These are phyloP conservation scores for Tarenaya hassleriana DNA, from an alignment of 345 rosid species.

Conservation along the genomic window DNA sequence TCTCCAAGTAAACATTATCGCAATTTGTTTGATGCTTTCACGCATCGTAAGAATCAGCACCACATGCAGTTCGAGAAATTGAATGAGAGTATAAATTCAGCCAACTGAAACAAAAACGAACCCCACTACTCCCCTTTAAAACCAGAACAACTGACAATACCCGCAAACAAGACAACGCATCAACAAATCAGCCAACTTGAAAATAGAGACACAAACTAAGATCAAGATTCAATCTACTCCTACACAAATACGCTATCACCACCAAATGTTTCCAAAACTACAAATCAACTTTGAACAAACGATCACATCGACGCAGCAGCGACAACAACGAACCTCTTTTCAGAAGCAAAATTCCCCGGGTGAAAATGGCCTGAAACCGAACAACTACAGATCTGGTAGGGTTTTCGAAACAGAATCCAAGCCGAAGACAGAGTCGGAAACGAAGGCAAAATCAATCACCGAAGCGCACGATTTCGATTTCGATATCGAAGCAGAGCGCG, in stretches of 20 bases:
- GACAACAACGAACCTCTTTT: slow-evolving; percentile 7
- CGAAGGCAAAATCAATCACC: not conserved
- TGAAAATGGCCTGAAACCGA: not conserved
- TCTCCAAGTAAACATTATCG: too few species aligned
- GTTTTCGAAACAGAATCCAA: not conserved
- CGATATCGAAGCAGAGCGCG: not conserved
- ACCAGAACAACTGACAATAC: not conserved
- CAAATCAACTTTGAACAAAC: not conserved
- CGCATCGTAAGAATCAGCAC: too few species aligned
- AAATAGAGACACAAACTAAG: not conserved
- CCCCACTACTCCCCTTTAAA: not conserved
- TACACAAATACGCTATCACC: too few species aligned
- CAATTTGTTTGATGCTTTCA: too few species aligned
- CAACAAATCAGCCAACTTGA: not conserved
- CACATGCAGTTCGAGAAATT: too few species aligned
- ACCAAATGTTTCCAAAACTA: not conserved
- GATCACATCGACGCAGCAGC: not conserved
- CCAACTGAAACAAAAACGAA: not conserved
- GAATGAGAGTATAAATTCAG: too few species aligned
- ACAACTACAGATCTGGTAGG: not conserved
- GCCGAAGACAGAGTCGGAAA: not conserved
- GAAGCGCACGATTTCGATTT: not conserved
- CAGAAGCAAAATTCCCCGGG: not conserved
- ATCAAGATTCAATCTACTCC: not conserved
- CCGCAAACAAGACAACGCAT: not conserved